Evolutionary conservation across 495 filamentous ascomycete genomes (phyloP).

Genomic region (Neurospora intermedia): DNA sequence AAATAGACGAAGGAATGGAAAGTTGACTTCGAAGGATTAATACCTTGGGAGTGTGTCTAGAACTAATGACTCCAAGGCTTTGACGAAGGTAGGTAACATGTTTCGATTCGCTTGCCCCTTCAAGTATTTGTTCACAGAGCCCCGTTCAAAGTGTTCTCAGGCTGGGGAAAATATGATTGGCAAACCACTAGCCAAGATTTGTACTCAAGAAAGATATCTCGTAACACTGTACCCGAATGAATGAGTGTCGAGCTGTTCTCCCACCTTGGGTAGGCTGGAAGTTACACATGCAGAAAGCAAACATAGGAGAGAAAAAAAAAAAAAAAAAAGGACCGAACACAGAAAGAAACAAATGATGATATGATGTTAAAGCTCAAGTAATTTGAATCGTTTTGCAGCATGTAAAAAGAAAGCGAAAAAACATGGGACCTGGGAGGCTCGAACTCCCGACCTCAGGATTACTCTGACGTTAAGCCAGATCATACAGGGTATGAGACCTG

Average conservation of each 20-base stretch:
- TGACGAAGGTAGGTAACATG: background rate
- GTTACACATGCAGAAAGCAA: background rate
- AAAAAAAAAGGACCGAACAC: background rate
- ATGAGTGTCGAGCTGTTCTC: background rate
- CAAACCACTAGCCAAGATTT: background rate
- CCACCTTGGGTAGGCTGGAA: background rate
- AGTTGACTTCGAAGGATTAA: background rate
- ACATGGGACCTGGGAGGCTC: background rate
- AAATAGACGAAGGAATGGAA: background rate
- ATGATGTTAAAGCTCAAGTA: background rate
- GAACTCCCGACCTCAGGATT: background rate
- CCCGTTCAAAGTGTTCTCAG: background rate
- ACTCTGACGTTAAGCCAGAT: background rate
- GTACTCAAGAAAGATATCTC: too few species aligned
- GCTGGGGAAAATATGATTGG: background rate
- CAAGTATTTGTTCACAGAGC: background rate
- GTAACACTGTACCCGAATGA: too few species aligned
- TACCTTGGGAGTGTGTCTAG: background rate
- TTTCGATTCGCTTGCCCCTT: background rate
- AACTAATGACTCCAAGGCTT: background rate
- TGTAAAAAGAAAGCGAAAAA: background rate
- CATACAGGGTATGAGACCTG: background rate
- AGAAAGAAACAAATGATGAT: background rate
- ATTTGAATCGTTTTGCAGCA: background rate
- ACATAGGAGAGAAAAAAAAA: background rate